These are phyloP conservation scores for Dianthus caryophyllus DNA, from an alignment of 148 eudicot species.

Conservation along the genomic window DNA sequence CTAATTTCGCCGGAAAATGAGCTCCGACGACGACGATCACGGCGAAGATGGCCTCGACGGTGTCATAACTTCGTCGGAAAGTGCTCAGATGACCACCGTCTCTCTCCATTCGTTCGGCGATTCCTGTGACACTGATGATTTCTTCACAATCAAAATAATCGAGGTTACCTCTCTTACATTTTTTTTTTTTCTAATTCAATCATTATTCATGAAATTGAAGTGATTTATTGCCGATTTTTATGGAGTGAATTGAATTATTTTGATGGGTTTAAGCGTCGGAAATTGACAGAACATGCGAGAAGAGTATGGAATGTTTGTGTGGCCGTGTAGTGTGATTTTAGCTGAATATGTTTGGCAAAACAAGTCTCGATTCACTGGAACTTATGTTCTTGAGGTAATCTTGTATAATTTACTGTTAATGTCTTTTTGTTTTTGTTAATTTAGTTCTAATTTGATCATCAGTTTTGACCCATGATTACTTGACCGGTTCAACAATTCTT, in stretches of 20 bases:
- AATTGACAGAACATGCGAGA: slow-evolving; percentile 62
- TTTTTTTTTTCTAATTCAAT: neutral
- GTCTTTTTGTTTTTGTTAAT: neutral
- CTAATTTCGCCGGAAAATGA: neutral
- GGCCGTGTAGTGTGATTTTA: slow-evolving; percentile 79
- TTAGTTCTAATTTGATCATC: neutral
- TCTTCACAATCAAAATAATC: slow-evolving; percentile 53
- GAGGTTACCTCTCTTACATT: slow-evolving; percentile 35
- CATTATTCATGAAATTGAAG: neutral
- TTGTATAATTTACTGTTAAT: neutral
- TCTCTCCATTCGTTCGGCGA: slow-evolving; percentile 51
- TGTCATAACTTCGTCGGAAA: slow-evolving; percentile 8
- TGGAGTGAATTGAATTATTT: neutral
- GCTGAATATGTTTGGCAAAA: slow-evolving; percentile 98
- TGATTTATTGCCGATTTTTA: neutral
- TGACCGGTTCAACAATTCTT: neutral
- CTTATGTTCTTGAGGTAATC: slow-evolving; percentile 62
- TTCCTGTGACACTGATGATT: slow-evolving; percentile 13
- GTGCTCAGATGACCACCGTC: slow-evolving; percentile 38
- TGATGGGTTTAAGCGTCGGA: neutral
- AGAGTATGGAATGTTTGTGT: slow-evolving; percentile 87
- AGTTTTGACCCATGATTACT: neutral
- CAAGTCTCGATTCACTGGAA: slow-evolving; percentile 53
- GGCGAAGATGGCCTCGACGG: neutral
- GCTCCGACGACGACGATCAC: neutral